A percentile compares a stretch with the other conserved stretches of the same genome.
phyloP scores from a whole-genome alignment of 2,329 filamentous ascomycete genomes.

The Colletotrichum destructivum region DNA sequence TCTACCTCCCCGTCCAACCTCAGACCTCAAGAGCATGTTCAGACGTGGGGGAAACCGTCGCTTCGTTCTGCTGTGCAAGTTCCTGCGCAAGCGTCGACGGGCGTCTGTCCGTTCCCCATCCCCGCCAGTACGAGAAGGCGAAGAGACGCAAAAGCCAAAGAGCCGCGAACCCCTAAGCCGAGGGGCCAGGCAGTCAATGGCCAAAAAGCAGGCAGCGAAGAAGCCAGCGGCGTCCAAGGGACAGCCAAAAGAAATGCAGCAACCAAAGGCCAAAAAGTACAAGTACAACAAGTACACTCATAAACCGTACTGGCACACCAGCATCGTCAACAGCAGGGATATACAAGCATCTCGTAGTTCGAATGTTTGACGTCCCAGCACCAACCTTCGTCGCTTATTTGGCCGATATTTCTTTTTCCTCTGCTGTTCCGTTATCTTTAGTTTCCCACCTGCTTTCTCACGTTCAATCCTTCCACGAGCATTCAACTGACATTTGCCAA shows the following conservation, averaged over 20 bases:
- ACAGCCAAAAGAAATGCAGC: conserved; percentile 15
- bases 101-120: conserved; percentile 36
- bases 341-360: conserved; percentile 22
- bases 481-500: conserved; percentile 58
- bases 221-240: conserved; percentile 29
- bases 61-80: conserved; percentile 33
- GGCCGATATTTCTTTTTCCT: conserved; percentile 29
- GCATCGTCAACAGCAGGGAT: conserved; percentile 10
- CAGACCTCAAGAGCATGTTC: conserved; percentile 31
- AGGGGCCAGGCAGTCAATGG: background rate
- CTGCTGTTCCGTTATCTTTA: conserved; percentile 22
- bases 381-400: conserved; percentile 45
- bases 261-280: conserved; percentile 35
- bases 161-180: background rate
- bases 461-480: conserved; percentile 19
- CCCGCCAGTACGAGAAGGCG: conserved; percentile 23
- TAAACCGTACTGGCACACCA: conserved; percentile 35
- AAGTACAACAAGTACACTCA: conserved; percentile 42
- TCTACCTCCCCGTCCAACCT: conserved; percentile 44
- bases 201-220: background rate
- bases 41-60: conserved; percentile 37
- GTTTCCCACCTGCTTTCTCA: conserved; percentile 5
- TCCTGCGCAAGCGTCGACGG: conserved; percentile 29
- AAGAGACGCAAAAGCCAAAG: conserved; percentile 10
- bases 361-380: conserved; percentile 42